Evolutionary conservation across 2,329 filamentous ascomycete species (phyloP).

Genomic region (Dactylellina leptospora): DNA sequence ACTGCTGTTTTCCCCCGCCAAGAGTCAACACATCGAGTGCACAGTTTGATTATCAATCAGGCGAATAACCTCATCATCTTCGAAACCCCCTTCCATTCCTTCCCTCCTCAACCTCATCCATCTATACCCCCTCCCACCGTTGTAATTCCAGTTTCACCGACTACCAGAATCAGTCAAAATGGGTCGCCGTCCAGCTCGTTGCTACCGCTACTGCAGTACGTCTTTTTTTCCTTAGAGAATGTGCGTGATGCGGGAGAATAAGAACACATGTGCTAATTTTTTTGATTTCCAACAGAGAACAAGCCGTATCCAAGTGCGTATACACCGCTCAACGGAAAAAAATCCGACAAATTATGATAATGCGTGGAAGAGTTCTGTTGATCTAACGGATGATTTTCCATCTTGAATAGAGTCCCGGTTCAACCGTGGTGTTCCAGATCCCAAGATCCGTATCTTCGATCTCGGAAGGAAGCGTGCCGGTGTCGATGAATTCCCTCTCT

Average conservation of each 20-base stretch:
- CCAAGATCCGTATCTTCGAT: constrained; percentile 96
- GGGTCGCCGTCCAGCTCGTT: constrained; percentile 98
- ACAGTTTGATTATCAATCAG: constrained; percentile 53
- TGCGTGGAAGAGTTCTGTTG: constrained; percentile 47
- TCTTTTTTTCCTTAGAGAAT: constrained; percentile 33
- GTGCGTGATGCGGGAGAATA: constrained; percentile 35
- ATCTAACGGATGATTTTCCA: constrained; percentile 57
- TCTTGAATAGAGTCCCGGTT: constrained; percentile 98
- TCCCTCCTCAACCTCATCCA: constrained; percentile 32
- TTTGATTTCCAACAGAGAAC: constrained; percentile 37
- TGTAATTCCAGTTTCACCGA: constrained; percentile 60
- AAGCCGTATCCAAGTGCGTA: constrained; percentile 54
- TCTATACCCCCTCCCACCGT: constrained; percentile 53
- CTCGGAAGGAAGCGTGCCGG: constrained; percentile 97
- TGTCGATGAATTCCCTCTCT: constrained; percentile 99
- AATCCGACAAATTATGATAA: no score
- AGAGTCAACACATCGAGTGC: constrained; percentile 29
- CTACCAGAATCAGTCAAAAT: constrained; percentile 80
- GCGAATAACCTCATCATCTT: constrained; percentile 45
- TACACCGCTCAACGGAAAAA: constrained; percentile 7
- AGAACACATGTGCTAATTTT: constrained; percentile 27
- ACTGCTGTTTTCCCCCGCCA: constrained; percentile 52
- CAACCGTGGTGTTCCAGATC: constrained; percentile 96
- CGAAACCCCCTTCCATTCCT: constrained; percentile 24
- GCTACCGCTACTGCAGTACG: constrained; percentile 99